Evolutionary conservation across 768 basidiomycete species (phyloP).

Genomic region (Leccinum olivaceopallidum): DNA sequence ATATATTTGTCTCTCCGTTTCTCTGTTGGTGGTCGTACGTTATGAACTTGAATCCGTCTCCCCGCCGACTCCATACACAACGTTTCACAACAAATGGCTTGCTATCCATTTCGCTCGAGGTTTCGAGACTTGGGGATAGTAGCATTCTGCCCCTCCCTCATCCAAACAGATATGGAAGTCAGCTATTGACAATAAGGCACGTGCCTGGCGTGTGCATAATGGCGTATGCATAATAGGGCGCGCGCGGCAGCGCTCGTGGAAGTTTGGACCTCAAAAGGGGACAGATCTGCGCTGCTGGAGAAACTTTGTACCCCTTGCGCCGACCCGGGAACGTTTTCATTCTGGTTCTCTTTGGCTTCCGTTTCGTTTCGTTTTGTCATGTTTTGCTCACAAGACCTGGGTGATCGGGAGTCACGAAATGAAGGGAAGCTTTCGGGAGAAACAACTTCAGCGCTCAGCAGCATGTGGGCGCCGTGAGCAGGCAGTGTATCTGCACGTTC

Average conservation of each 20-base stretch:
- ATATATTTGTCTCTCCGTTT: not conserved
- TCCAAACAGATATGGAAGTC: constrained; percentile 7
- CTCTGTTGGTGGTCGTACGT: not conserved
- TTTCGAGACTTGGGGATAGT: not conserved
- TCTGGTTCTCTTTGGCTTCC: not conserved
- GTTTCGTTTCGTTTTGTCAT: not conserved
- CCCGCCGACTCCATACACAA: not conserved
- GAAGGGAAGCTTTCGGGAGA: too few relatives aligned
- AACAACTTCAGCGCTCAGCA: too few relatives aligned
- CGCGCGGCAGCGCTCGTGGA: not conserved
- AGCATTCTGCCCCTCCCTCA: not conserved
- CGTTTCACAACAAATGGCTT: not conserved
- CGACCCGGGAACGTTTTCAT: not conserved
- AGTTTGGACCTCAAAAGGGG: not conserved
- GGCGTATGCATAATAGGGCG: constrained; percentile 6
- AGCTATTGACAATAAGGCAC: not conserved
- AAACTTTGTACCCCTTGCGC: not conserved
- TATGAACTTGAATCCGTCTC: not conserved
- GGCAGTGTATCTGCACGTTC: too few relatives aligned
- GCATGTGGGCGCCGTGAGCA: too few relatives aligned
- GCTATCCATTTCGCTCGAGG: constrained; percentile 2
- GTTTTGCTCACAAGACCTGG: not conserved
- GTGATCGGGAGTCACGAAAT: not conserved
- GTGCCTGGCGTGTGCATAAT: constrained; percentile 11
- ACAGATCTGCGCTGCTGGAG: not conserved